Evolutionary conservation across 306 rosid genomes (phyloP).

Genomic region (Vigna angularis): DNA sequence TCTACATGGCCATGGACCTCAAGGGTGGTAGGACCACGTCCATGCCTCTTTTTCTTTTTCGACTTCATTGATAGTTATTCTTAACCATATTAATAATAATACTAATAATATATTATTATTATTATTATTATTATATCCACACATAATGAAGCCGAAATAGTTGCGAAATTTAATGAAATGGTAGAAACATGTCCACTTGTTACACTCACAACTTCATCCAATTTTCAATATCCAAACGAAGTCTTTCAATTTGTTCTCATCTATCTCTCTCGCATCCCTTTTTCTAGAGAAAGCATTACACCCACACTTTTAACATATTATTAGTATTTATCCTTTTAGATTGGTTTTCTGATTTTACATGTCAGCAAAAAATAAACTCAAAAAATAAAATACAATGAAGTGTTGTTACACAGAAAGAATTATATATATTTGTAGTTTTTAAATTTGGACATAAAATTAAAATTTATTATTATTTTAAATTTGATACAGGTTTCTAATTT

Average conservation of each 20-base stretch:
- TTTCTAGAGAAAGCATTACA: not conserved
- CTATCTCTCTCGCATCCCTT: not conserved
- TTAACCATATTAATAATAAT: not conserved
- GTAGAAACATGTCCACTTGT: constrained; percentile 22
- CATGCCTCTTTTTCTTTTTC: not conserved
- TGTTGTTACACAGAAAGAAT: too few relatives aligned
- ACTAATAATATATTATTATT: too few relatives aligned
- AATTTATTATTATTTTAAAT: too few relatives aligned
- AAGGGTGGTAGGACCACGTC: not conserved
- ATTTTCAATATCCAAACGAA: not conserved
- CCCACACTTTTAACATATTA: constrained; percentile 8
- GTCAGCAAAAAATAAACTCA: too few relatives aligned
- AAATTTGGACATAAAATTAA: too few relatives aligned
- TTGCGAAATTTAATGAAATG: not conserved
- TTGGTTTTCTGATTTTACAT: too few relatives aligned
- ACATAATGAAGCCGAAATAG: too few relatives aligned
- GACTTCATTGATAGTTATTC: not conserved
- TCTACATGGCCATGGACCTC: not conserved
- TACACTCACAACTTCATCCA: not conserved
- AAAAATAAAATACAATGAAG: too few relatives aligned
- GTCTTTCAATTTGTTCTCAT: not conserved
- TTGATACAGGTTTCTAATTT: too few relatives aligned
- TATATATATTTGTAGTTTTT: too few relatives aligned
- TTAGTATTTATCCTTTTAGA: not conserved
- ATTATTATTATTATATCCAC: too few relatives aligned